Evolutionary conservation across 345 rosid genomes (phyloP).

Genomic region (Brassica rapa): DNA sequence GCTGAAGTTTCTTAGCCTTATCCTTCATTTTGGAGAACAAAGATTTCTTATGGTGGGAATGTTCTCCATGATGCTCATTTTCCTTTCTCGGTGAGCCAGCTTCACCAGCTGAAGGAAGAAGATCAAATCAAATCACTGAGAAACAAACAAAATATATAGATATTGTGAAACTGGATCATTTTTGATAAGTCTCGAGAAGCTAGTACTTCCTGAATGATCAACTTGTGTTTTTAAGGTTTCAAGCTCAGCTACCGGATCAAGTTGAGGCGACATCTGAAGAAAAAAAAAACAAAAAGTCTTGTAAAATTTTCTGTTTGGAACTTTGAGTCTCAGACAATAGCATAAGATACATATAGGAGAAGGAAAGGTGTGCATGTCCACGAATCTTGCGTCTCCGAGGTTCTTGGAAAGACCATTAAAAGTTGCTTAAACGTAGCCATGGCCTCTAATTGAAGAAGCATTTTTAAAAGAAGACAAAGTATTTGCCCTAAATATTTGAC

Average conservation of each 20-base stretch:
- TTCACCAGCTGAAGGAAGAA: neutral
- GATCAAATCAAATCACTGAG: neutral
- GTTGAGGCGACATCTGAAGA: constrained; percentile 21
- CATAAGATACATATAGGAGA: constrained; percentile 31
- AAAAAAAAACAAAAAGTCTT: neutral
- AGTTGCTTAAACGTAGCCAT: constrained; percentile 17
- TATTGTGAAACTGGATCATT: neutral
- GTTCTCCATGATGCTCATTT: constrained; percentile 50
- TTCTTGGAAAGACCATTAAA: constrained; percentile 41
- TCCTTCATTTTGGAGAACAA: constrained; percentile 70
- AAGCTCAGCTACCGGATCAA: constrained; percentile 26
- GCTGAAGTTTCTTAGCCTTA: constrained; percentile 59
- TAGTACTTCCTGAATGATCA: constrained; percentile 38
- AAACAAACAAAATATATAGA: too few species aligned
- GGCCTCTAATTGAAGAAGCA: constrained; percentile 6
- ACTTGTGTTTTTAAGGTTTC: constrained; percentile 43
- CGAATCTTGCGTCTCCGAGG: constrained; percentile 37
- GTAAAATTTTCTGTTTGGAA: constrained; percentile 12
- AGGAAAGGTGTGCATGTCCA: neutral
- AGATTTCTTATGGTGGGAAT: constrained; percentile 53
- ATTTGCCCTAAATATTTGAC: neutral
- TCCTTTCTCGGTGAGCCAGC: constrained; percentile 36
- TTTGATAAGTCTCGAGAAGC: constrained; percentile 36
- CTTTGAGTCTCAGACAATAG: neutral
- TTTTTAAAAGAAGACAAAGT: neutral